Conservation (phyloP, 371 early-diverging fungal species). For the Mucor saturninus region DNA sequence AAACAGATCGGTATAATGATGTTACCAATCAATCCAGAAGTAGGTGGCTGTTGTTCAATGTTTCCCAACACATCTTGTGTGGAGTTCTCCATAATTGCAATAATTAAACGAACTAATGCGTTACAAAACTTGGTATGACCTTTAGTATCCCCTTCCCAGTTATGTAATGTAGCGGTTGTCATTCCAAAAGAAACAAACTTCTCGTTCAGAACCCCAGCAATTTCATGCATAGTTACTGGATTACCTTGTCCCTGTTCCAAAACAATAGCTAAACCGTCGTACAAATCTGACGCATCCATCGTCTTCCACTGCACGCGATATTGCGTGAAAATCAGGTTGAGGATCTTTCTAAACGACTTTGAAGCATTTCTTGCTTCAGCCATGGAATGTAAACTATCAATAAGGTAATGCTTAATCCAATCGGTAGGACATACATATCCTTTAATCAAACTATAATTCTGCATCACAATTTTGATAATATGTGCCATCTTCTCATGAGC, state of each 20-base stretch:
- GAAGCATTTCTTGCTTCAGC: constrained; percentile 44
- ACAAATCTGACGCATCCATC: constrained; percentile 57
- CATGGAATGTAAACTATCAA: constrained; percentile 41
- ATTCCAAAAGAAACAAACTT: constrained; percentile 56
- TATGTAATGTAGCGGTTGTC: constrained; percentile 39
- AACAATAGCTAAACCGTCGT: constrained; percentile 54
- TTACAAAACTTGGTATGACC: constrained; percentile 48
- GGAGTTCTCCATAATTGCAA: constrained; percentile 60
- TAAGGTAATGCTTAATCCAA: constrained; percentile 63
- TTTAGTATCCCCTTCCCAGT: constrained; percentile 46
- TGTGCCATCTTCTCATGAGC: constrained; percentile 61
- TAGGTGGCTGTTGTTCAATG: constrained; percentile 50
- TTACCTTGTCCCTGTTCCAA: constrained; percentile 51
- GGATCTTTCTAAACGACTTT: constrained; percentile 47
- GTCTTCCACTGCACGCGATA: constrained; percentile 57
- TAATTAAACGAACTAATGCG: constrained; percentile 58
- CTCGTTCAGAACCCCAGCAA: constrained; percentile 52
- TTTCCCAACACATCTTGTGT: constrained; percentile 56
- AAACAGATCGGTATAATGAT: constrained; percentile 61
- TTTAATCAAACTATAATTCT: constrained; percentile 56
- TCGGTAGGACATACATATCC: constrained; percentile 48
- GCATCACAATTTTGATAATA: constrained; percentile 55
- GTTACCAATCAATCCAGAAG: constrained; percentile 51
- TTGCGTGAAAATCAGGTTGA: constrained; percentile 47
- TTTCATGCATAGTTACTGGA: constrained; percentile 44